Evolutionary conservation across 2,329 filamentous ascomycete genomes (phyloP).

Genomic region (Fusarium sp.): DNA sequence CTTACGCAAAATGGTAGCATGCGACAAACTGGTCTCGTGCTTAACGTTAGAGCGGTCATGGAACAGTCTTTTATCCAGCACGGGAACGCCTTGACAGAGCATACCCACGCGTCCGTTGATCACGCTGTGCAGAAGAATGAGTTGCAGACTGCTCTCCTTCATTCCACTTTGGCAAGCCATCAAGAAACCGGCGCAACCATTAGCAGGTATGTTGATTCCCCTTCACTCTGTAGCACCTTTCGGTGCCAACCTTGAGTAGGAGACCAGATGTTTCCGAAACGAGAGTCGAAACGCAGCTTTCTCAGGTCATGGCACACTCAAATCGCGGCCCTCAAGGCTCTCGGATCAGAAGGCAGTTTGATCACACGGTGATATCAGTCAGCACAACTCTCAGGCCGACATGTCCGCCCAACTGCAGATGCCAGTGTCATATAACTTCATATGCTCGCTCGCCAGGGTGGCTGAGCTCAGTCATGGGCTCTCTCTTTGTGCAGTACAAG

Average conservation of each 20-base stretch:
- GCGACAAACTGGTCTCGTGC: background rate
- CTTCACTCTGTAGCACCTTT: background rate
- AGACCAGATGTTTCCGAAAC: background rate
- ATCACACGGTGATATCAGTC: background rate
- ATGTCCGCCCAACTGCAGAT: background rate
- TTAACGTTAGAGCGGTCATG: background rate
- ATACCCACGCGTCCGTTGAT: background rate
- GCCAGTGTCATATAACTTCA: background rate
- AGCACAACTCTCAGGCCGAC: background rate
- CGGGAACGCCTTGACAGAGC: background rate
- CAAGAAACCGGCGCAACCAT: background rate
- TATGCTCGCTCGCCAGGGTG: background rate
- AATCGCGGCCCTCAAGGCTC: background rate
- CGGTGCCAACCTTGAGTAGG: background rate
- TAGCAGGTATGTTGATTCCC: background rate
- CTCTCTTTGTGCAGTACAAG: background rate
- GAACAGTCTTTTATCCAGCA: background rate
- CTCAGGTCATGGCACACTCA: background rate
- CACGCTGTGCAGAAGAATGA: background rate
- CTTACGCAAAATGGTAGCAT: background rate
- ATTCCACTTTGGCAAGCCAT: background rate
- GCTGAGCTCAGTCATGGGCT: background rate
- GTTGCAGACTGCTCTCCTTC: background rate
- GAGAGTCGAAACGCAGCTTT: background rate
- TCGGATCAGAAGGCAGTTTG: background rate